These are phyloP conservation scores for Zasmidium cellare DNA, from an alignment of 2,329 filamentous ascomycete species.

Conservation along the genomic window DNA sequence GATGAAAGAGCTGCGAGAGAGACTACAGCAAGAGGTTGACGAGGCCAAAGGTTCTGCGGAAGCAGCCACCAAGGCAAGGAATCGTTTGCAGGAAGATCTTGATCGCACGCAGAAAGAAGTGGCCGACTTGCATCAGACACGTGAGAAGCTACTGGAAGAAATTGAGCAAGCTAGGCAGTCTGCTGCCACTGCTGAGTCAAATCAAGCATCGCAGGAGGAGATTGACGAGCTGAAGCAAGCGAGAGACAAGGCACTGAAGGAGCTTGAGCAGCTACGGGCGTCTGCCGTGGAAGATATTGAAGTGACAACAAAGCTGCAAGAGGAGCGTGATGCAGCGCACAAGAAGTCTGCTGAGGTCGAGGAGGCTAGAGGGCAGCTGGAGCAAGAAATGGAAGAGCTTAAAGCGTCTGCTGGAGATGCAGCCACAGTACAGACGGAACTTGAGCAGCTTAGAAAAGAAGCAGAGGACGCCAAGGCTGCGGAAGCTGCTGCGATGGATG, in stretches of 20 bases:
- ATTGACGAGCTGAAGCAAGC: not conserved
- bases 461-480: not conserved
- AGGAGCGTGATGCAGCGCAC: not conserved
- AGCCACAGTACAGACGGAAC: not conserved
- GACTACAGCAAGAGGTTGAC: constrained; percentile 15
- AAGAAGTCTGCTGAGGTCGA: not conserved
- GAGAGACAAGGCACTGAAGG: not conserved
- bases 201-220: not conserved
- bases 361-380: constrained; percentile 3
- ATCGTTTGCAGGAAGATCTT: constrained; percentile 4
- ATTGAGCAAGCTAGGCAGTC: not conserved
- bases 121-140: not conserved
- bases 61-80: not conserved
- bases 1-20: constrained; percentile 16
- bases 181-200: not conserved
- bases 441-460: not conserved
- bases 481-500: not conserved
- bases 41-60: constrained; percentile 3
- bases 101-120: constrained; percentile 4
- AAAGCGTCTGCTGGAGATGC: not conserved
- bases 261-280: not conserved
- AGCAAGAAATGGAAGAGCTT: not conserved
- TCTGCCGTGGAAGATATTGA: not conserved
- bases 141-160: not conserved
- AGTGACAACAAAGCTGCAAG: not conserved